These are phyloP conservation scores for Sparassis latifolia DNA, from an alignment of 1,284 basidiomycete genomes.

Conservation along the genomic window DNA sequence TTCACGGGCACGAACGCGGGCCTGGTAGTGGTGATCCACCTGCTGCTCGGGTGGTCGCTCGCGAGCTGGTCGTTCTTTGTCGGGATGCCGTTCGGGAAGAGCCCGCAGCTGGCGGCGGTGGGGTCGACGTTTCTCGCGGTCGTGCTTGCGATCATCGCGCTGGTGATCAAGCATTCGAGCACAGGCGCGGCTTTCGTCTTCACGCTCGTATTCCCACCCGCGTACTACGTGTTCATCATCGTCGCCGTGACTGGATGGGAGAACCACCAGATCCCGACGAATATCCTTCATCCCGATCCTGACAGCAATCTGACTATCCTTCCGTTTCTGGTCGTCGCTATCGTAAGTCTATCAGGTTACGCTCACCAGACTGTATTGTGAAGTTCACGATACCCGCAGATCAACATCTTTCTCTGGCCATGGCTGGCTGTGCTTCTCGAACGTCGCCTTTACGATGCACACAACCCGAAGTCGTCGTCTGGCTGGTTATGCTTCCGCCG, in stretches of 20 bases:
- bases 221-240: constrained; percentile 69
- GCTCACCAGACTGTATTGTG: neutral
- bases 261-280: constrained; percentile 43
- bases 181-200: constrained; percentile 51
- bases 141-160: constrained; percentile 60
- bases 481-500: constrained; percentile 23
- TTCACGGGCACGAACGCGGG: constrained; percentile 57
- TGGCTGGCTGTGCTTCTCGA: constrained; percentile 55
- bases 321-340: constrained; percentile 53
- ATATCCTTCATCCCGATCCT: constrained; percentile 50
- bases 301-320: constrained; percentile 48
- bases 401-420: constrained; percentile 69
- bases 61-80: constrained; percentile 69
- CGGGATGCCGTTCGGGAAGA: constrained; percentile 64
- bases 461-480: constrained; percentile 21
- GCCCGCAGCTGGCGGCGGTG: constrained; percentile 68
- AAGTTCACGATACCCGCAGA: constrained; percentile 28
- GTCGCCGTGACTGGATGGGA: constrained; percentile 65
- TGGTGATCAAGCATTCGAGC: constrained; percentile 42
- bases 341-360: constrained; percentile 37
- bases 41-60: constrained; percentile 62
- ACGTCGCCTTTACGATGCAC: constrained; percentile 53
- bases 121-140: constrained; percentile 59
- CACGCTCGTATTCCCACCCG: constrained; percentile 67
- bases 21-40: constrained; percentile 56